Percentiles rank a stretch among this genome's conserved stretches.
phyloP scores from a whole-genome alignment of 164 flowering plant genomes.

The Echeveria elegans region DNA sequence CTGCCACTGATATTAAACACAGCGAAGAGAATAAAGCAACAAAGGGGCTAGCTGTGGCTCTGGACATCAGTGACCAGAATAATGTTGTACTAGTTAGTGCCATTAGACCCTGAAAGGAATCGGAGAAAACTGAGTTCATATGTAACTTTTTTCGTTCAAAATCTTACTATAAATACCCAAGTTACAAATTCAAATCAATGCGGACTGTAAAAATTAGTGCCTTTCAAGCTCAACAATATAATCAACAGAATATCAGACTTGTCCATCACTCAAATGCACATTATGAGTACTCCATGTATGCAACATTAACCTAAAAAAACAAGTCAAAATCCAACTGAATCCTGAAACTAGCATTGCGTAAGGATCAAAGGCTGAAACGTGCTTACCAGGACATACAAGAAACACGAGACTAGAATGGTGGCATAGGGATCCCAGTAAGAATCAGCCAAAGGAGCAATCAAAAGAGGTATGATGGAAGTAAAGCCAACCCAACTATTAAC shows the following conservation, averaged over 20 bases:
- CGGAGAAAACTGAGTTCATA: neutral
- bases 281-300: neutral
- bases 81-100: constrained; percentile 69
- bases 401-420: constrained; percentile 57
- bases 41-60: constrained; percentile 22
- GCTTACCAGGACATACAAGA: constrained; percentile 55
- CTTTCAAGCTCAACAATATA: neutral
- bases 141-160: neutral
- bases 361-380: too few species aligned
- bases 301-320: neutral
- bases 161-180: neutral
- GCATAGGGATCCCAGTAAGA: constrained; percentile 58
- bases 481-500: constrained; percentile 83
- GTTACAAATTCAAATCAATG: neutral
- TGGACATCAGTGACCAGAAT: constrained; percentile 28
- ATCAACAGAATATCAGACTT: neutral
- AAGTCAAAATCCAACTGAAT: neutral
- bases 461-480: constrained; percentile 66
- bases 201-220: neutral
- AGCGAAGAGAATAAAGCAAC: constrained; percentile 56
- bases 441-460: constrained; percentile 74
- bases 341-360: too few species aligned
- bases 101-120: constrained; percentile 53
- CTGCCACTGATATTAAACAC: constrained; percentile 67
- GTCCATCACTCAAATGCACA: neutral